These are phyloP conservation scores for Agrocybe chaxingu DNA, from an alignment of 768 basidiomycete species.

Conservation along the genomic window DNA sequence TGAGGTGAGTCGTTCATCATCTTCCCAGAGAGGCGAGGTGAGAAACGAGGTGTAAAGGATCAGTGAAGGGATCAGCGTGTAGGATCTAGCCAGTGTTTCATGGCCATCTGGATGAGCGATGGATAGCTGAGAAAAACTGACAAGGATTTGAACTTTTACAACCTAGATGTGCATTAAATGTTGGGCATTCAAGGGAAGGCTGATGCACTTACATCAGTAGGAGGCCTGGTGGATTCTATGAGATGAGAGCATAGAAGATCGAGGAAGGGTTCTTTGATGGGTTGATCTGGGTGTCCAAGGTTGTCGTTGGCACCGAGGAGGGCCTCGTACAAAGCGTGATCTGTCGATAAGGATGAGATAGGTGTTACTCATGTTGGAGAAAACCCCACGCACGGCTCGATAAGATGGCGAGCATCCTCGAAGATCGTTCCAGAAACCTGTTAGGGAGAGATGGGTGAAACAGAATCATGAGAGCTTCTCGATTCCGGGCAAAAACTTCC, in stretches of 20 bases:
- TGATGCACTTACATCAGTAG: slow-evolving; percentile 34
- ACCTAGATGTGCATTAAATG: slow-evolving; percentile 15
- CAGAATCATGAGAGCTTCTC: slow-evolving; percentile 42
- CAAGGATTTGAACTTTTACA: slow-evolving; percentile 33
- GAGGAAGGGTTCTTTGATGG: slow-evolving; percentile 37
- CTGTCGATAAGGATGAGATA: slow-evolving; percentile 23
- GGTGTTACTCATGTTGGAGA: neutral
- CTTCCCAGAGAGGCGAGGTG: slow-evolving; percentile 64
- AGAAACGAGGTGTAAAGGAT: slow-evolving; percentile 52
- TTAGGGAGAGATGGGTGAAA: slow-evolving; percentile 49
- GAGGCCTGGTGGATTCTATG: slow-evolving; percentile 36
- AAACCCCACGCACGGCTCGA: slow-evolving; percentile 45
- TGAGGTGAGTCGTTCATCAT: slow-evolving; percentile 40
- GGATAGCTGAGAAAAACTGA: slow-evolving; percentile 40
- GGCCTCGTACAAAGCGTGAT: slow-evolving; percentile 36
- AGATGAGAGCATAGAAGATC: slow-evolving; percentile 48
- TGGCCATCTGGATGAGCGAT: slow-evolving; percentile 36
- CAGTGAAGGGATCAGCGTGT: slow-evolving; percentile 61
- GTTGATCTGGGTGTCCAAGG: slow-evolving; percentile 18
- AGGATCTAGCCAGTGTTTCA: slow-evolving; percentile 39
- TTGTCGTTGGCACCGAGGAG: slow-evolving; percentile 32
- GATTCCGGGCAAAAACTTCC: slow-evolving; percentile 32
- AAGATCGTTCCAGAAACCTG: slow-evolving; percentile 45
- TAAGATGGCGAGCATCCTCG: slow-evolving; percentile 50
- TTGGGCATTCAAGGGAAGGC: neutral